Base-by-base conservation (phyloP, 768 basidiomycete species). In the Rickenella mellea region DNA sequence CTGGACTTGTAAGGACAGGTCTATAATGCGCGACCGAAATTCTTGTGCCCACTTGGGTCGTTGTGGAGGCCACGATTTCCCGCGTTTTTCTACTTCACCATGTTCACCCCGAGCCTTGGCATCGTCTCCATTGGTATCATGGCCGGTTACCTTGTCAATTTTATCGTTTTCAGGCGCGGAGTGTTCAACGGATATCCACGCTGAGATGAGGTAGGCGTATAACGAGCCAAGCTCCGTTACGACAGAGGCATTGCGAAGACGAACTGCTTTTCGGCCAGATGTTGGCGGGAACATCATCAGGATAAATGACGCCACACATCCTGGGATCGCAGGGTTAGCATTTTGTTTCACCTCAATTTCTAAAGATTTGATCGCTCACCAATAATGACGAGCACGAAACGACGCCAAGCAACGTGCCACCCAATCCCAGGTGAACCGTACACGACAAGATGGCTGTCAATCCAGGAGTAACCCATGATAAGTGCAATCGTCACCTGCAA, bases 381-480 rank as follows among this genome's bases (percentile, higher is more conserved):
- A 12, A 73, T 70, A 30, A 71, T 54, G 28, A 77, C 73, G 2
- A 74, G 58, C 0, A 71, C 55, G 45, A 67, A 74, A 33, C 77
- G 60, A 46, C 60, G 60, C 69, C 78, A 78, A 0, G 74, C 71
- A 26, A 78, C 56, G 2, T 53, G 51, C 57, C 72, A 74, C 1
- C 78, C 78, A 5, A 69, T 59, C 2, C 78, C 78, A 2, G 70
- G 64, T 41, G 70, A 70, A 12, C 63, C 67, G 19, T 68, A 54
- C 21, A 70, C 56, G 2, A 54, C 49, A 2, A 71, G 48, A 50
- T 78, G 70, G 3, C 65, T 68, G 46, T 79, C 76, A 29, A 78
- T 63, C 73, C 73, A 78, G 0, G 70, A 69, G 51, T 78, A 79
- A 0, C 76, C 76, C 2, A 74, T 56, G 12, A 73, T 60, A 15